These are phyloP conservation scores for Aspergillus fumigatus DNA, from an alignment of 2,329 filamentous ascomycete genomes.

Conservation along the genomic window DNA sequence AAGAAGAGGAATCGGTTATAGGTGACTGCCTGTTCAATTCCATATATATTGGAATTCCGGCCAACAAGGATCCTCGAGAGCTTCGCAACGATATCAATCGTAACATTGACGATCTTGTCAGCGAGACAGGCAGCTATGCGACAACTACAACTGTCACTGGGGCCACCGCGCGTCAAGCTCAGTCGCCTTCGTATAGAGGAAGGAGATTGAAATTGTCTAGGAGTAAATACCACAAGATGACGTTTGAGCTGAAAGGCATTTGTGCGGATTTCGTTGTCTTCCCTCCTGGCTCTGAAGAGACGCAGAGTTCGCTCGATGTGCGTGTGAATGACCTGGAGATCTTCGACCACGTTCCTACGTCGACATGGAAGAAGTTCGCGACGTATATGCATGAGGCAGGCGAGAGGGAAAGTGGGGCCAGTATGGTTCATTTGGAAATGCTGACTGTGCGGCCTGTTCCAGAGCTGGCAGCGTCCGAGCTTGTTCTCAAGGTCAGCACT, in stretches of 20 bases:
- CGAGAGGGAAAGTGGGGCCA: conserved; percentile 78
- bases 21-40: conserved; percentile 98
- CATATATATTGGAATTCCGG: conserved; percentile 90
- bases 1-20: conserved; percentile 80
- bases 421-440: conserved; percentile 86
- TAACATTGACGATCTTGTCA: conserved; percentile 77
- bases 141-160: conserved; percentile 59
- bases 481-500: conserved; percentile 65
- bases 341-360: conserved; percentile 89
- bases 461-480: conserved; percentile 80
- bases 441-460: conserved; percentile 82
- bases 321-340: conserved; percentile 80
- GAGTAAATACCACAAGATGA: conserved; percentile 90
- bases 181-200: conserved; percentile 34
- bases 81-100: conserved; percentile 81
- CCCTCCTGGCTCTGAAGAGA: conserved; percentile 70
- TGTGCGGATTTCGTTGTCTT: conserved; percentile 78
- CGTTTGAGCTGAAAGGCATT: conserved; percentile 84
- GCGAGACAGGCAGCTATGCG: conserved; percentile 85
- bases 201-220: conserved; percentile 71
- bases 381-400: conserved; percentile 87
- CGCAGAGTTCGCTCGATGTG: conserved; percentile 81
- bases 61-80: conserved; percentile 78
- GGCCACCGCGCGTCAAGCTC: conserved; percentile 33
- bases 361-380: conserved; percentile 97